Evolutionary conservation across 108 stramenopile species (phyloP), one percentile per base, ranked within the genome.

Genomic region (Skeletonema tropicum): DNA sequence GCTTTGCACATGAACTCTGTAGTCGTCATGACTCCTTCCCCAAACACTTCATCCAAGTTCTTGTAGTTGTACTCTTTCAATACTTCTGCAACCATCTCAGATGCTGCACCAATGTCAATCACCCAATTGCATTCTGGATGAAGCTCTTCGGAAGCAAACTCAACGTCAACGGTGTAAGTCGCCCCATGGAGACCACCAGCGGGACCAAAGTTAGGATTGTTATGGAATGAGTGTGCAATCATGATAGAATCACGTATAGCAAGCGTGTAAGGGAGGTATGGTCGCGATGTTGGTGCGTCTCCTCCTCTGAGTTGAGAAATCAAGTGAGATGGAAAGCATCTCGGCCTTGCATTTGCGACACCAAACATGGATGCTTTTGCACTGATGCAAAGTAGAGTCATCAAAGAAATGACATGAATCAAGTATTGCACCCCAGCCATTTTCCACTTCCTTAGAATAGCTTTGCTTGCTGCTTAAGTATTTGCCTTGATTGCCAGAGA

Each of bases 181-280:
- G 97, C 97, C 5, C 97, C 97, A 62, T 97, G 97, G 73, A 96
- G 35, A n/a, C 91, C 85, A 31, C 96, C 94, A 25, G 97, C 97
- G 5, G 97, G 95, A 4, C 97, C 97, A 65, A 97, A 97, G 36
- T 88, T 70, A 39, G 89, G 89, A 71, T 94, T 81, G 30, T 76
- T 66, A 63, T 95, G 91, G 68, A 97, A 97, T 36, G 89, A 90
- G 70, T 97, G 97, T 0, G 97, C 97, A 61, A 97, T 96, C 97
- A 97, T 97, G 77, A 97, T 77, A 49, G 94, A 95, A 82, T 97
- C 97, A 9, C 94, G 79, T 12, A 97, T 89, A 7, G 94, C 92
- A 9, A 97, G 78, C 3, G 90, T 85, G 73, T 89, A 96, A 38
- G 88, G 90, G 17, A 88, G 83, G 45, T 86, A 48, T n/a, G 79